Evolutionary conservation across 352 stramenopile species (phyloP).

Genomic region (Globisporangium recalcitrans): DNA sequence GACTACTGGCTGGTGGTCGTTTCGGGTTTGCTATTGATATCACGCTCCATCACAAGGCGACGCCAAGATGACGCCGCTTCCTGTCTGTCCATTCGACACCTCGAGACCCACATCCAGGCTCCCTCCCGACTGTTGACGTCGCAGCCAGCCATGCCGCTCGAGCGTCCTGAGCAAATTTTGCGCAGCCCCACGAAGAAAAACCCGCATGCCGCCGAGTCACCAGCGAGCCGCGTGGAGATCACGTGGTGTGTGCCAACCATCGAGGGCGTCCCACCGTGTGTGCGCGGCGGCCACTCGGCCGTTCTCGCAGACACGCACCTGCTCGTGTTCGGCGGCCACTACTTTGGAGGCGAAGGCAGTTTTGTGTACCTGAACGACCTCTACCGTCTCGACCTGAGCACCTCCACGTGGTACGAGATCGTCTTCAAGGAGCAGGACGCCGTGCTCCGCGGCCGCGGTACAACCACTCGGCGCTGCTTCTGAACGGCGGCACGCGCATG

Average conservation of each 20-base stretch:
- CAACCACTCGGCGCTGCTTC: slow-evolving; percentile 77
- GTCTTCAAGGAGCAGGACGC: slow-evolving; percentile 37
- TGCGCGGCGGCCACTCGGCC: slow-evolving; percentile 64
- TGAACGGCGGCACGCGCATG: slow-evolving; percentile 60
- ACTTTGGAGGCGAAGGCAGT: slow-evolving; percentile 72
- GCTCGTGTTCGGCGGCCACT: slow-evolving; percentile 87
- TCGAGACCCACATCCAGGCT: neutral
- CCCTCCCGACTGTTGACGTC: no score
- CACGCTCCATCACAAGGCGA: neutral
- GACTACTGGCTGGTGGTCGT: neutral
- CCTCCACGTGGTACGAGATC: slow-evolving; percentile 68
- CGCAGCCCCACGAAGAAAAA: slow-evolving; percentile 14
- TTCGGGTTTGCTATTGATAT: neutral
- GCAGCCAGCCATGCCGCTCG: slow-evolving; percentile 3
- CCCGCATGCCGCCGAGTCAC: slow-evolving; percentile 9
- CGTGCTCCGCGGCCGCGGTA: slow-evolving; percentile 67
- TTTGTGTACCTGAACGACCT: slow-evolving; percentile 91
- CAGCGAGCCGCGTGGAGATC: slow-evolving; percentile 45
- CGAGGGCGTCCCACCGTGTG: slow-evolving; percentile 45
- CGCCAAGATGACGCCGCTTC: neutral
- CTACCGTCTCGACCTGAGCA: slow-evolving; percentile 83
- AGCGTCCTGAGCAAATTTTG: slow-evolving; percentile 12
- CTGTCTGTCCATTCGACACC: no score
- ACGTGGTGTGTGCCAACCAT: slow-evolving; percentile 53
- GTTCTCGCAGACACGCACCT: slow-evolving; percentile 76